phyloP scores from a whole-genome alignment of 768 basidiomycete genomes.

The Mycena rosella region DNA sequence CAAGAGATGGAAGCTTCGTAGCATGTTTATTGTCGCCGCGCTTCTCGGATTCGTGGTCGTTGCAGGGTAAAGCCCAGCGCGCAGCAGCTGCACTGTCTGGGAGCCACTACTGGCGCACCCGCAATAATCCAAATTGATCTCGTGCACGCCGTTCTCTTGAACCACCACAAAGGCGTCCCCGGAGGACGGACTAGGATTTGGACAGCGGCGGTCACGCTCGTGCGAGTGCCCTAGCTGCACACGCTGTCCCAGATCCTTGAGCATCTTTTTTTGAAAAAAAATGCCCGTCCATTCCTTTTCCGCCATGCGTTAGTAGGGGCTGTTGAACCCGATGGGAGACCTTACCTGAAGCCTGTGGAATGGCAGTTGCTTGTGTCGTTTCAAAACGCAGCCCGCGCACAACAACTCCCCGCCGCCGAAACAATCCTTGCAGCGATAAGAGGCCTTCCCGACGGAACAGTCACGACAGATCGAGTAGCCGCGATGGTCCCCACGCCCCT shows the following conservation, averaged over 20 bases:
- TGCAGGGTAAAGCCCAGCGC: neutral
- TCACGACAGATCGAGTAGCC: neutral
- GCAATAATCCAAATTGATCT: neutral
- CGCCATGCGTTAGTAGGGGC: too few species aligned
- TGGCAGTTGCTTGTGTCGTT: neutral
- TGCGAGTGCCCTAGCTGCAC: neutral
- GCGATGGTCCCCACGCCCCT: neutral
- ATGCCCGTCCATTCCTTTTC: neutral
- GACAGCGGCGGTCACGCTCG: neutral
- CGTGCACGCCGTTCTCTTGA: neutral
- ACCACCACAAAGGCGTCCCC: neutral
- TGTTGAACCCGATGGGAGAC: neutral
- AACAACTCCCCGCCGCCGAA: neutral
- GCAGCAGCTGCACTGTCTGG: neutral
- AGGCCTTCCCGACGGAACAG: neutral
- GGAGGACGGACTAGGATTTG: neutral
- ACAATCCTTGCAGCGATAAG: neutral
- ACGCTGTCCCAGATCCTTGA: neutral
- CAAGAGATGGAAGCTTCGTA: conserved; percentile 23
- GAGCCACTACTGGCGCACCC: neutral
- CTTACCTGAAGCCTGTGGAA: neutral
- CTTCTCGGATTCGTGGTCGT: conserved; percentile 10
- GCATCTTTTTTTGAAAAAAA: neutral
- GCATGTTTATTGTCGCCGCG: conserved; percentile 18
- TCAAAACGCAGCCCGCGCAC: neutral